phyloP scores from a whole-genome alignment of 495 filamentous ascomycete species.

The Gamarada debralockiae region DNA sequence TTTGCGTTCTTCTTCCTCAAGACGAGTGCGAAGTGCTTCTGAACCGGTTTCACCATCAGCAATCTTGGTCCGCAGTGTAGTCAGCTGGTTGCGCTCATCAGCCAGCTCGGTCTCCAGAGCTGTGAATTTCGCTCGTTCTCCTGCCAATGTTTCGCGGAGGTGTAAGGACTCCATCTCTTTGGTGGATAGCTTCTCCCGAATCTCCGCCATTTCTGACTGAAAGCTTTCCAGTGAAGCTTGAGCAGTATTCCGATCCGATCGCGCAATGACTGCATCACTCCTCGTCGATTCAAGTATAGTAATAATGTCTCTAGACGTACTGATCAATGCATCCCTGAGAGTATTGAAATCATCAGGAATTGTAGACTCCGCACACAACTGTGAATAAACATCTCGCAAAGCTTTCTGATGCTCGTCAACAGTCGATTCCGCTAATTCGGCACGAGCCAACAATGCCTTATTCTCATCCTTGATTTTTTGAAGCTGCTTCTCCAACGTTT shows the following conservation, averaged over 20 bases:
- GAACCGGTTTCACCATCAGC: slow-evolving; percentile 76
- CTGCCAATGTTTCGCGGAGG: slow-evolving; percentile 46
- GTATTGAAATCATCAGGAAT: slow-evolving; percentile 54
- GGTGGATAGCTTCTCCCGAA: slow-evolving; percentile 45
- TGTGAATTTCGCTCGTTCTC: slow-evolving; percentile 53
- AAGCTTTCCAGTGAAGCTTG: slow-evolving; percentile 30
- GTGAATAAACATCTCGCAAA: slow-evolving; percentile 58
- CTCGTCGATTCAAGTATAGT: slow-evolving; percentile 38
- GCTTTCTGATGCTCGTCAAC: slow-evolving; percentile 47
- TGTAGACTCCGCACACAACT: slow-evolving; percentile 51
- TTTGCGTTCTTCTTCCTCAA: slow-evolving; percentile 66
- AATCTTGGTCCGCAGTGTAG: slow-evolving; percentile 61
- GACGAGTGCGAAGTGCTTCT: slow-evolving; percentile 64
- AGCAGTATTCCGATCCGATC: slow-evolving; percentile 40
- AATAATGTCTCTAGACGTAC: slow-evolving; percentile 52
- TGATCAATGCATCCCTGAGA: slow-evolving; percentile 61
- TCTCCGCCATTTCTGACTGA: slow-evolving; percentile 34
- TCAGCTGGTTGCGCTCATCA: slow-evolving; percentile 61
- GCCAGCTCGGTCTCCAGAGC: slow-evolving; percentile 61
- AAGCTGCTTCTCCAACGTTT: slow-evolving; percentile 49
- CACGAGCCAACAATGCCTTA: slow-evolving; percentile 37
- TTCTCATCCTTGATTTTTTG: slow-evolving; percentile 48
- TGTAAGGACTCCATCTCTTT: slow-evolving; percentile 37
- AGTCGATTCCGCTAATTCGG: slow-evolving; percentile 24
- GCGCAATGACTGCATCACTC: slow-evolving; percentile 38